A percentile compares a stretch with the other conserved stretches of the same genome.
Evolutionary conservation across 2,329 filamentous ascomycete genomes (phyloP).

Genomic region (Ophiognomonia clavigignenti-juglandacearum): DNA sequence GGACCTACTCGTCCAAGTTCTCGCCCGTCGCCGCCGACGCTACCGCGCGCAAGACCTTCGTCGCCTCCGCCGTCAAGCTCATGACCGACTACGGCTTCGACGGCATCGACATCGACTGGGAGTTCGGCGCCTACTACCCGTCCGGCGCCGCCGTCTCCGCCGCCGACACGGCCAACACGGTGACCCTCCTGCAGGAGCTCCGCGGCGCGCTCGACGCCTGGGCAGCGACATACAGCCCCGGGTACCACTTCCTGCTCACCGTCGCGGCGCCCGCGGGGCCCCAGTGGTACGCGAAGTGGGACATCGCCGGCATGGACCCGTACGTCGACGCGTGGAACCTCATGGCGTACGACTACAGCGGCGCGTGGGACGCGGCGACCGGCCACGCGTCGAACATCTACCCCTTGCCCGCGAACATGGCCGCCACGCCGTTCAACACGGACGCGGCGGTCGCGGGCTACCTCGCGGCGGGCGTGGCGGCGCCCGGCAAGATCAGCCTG

Average conservation of each 20-base stretch:
- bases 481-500: conserved; percentile 64
- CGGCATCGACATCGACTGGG: conserved; percentile 54
- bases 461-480: conserved; percentile 50
- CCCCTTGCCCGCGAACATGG: conserved; percentile 42
- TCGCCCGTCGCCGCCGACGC: conserved; percentile 56
- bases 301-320: conserved; percentile 40
- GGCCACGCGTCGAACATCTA: conserved; percentile 69
- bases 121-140: conserved; percentile 43
- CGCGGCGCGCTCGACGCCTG: conserved; percentile 31
- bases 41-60: conserved; percentile 60
- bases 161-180: conserved; percentile 34
- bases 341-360: conserved; percentile 68
- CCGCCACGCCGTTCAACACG: conserved; percentile 64
- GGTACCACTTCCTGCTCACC: conserved; percentile 29
- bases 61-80: conserved; percentile 60
- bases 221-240: conserved; percentile 22
- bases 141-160: conserved; percentile 22
- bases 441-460: conserved; percentile 62
- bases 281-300: conserved; percentile 38
- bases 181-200: conserved; percentile 37
- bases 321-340: conserved; percentile 51
- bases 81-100: conserved; percentile 63
- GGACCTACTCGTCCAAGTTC: conserved; percentile 71
- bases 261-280: conserved; percentile 35
- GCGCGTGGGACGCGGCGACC: conserved; percentile 55